phyloP scores from a whole-genome alignment of 768 basidiomycete genomes.

The Russula dissimulans region DNA sequence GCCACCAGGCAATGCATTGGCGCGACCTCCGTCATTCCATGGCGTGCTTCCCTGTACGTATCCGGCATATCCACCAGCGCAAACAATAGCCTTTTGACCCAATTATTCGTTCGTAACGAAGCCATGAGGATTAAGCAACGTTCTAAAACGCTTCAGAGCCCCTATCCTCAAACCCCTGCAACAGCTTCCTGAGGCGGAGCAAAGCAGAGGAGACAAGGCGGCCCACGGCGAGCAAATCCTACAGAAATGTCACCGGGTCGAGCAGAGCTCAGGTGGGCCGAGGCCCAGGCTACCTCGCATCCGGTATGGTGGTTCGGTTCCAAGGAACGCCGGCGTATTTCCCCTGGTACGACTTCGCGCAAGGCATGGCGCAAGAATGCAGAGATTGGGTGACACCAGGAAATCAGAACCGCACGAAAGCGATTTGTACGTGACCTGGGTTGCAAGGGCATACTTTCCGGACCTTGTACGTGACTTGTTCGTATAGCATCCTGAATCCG shows the following conservation, averaged over 20 bases:
- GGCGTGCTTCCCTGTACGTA: constrained; percentile 13
- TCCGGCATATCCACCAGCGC: constrained; percentile 3
- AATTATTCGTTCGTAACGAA: constrained; percentile 4
- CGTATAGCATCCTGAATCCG: constrained; percentile 5
- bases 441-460: background rate
- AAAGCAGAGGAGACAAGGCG: constrained; percentile 4
- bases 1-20: constrained; percentile 1
- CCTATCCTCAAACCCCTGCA: constrained; percentile 5
- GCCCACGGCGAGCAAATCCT: constrained; percentile 19
- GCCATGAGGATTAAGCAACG: constrained; percentile 13
- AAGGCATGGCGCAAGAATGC: background rate
- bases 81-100: constrained; percentile 3
- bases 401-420: background rate
- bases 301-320: background rate
- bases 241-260: constrained; percentile 16
- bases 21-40: background rate
- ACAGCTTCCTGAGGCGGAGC: background rate
- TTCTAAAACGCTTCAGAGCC: constrained; percentile 15
- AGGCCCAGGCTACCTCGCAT: constrained; percentile 14
- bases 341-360: too few relatives aligned
- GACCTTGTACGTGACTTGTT: constrained; percentile 5
- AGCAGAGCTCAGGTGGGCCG: constrained; percentile 13
- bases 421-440: background rate
- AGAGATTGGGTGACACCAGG: constrained; percentile 6
- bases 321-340: background rate